Evolutionary conservation across 2,329 filamentous ascomycete species (phyloP).

Genomic region (Diaporthe sp.): DNA sequence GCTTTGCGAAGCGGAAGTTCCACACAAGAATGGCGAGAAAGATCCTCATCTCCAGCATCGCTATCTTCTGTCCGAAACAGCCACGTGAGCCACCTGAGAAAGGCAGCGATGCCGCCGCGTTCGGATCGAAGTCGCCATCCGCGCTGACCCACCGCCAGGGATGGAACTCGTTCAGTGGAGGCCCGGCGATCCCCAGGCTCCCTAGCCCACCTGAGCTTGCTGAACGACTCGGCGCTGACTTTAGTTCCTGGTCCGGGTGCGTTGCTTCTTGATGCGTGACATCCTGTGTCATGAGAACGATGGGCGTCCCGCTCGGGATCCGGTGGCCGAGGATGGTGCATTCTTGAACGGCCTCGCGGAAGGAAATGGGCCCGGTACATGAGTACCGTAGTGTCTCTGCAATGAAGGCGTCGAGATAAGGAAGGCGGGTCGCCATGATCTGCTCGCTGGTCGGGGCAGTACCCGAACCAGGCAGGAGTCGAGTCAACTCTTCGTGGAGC

Average conservation of each 20-base stretch:
- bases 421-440: not conserved
- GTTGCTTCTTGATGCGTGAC: not conserved
- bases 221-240: not conserved
- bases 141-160: not conserved
- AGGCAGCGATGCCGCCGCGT: not conserved
- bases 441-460: not conserved
- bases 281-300: conserved; percentile 22
- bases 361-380: conserved; percentile 8
- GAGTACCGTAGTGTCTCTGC: conserved; percentile 20
- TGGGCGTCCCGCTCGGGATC: conserved; percentile 1
- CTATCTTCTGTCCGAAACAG: conserved; percentile 14
- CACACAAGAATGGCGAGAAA: not conserved
- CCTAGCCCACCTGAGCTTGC: not conserved
- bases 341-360: conserved; percentile 10
- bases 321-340: conserved; percentile 14
- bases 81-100: not conserved
- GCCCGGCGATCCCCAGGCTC: not conserved
- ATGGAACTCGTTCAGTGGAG: conserved; percentile 4
- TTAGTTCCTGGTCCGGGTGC: not conserved
- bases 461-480: not conserved
- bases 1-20: conserved; percentile 7
- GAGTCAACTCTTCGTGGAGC: conserved; percentile 2
- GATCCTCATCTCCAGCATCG: conserved; percentile 19
- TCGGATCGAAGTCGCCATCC: not conserved
- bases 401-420: conserved; percentile 12